Evolutionary conservation across 352 stramenopile species (phyloP), one percentile per base, ranked within the genome.

Genomic region (Globisporangium barbulae): DNA sequence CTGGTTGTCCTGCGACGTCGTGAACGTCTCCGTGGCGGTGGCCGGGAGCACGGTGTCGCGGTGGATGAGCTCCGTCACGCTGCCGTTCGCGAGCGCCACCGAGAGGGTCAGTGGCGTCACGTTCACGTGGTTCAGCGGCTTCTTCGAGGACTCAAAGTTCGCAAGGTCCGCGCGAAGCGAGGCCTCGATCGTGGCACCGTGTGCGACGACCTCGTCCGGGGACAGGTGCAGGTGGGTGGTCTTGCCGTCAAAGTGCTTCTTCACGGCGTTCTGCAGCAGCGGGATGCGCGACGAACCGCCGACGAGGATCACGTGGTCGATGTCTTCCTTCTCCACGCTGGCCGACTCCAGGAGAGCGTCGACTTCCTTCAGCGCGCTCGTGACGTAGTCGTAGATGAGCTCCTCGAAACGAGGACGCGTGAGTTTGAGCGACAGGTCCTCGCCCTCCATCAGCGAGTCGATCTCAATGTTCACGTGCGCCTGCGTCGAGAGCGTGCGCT

Each of bases 221-320:
- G 91, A 93, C 61, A 96, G 75, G 69, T 94, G 88, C 67, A 89
- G 74, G 70, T 86, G 81, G 47, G 87, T 84, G 56, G 82, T 87
- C 69, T 90, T 91, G 69, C 83, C 84, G 53, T 95, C 85, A 61
- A 96, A 96, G 65, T 83, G 90, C 70, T 91, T 92, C 73, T 91
- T 91, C 37, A 96, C 68, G 35, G 74, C 74, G 54, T 61, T 78
- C 70, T 95, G 86, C 58, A 95, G 72, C 75, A 99, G 98, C 60
- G 98, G 98, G 72, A 99, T 99, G 78, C 98, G 96, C 42, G 97
- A 96, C 44, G 94, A 98, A 55, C 97, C 97, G 54, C 97, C 97
- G 13, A 99, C 92, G 37, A 99, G 84, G 60, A 99, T 94, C 42
- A 99, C 79, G 75, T 99, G 96, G 77, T 99, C 85, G 19, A 99